Conservation (phyloP, 441 rosid genomes). For the Jatropha multifida region DNA sequence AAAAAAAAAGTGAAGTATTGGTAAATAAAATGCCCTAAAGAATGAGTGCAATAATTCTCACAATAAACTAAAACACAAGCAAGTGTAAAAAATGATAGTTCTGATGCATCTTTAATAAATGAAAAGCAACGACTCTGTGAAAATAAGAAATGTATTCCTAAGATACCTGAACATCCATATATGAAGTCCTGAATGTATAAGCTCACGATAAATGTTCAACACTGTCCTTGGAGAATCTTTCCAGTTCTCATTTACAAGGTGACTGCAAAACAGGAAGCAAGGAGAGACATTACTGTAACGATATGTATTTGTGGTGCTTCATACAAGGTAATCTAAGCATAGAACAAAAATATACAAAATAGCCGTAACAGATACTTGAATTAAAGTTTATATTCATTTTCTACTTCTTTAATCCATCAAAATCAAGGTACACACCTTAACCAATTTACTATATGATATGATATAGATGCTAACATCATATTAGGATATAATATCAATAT, state of each 20-base stretch:
- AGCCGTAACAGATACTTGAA: neutral
- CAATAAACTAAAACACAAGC: neutral
- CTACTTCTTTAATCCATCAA: neutral
- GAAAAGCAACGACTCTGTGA: neutral
- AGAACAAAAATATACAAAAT: neutral
- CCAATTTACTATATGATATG: too few relatives aligned
- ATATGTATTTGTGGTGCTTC: neutral
- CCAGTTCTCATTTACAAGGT: conserved; percentile 50
- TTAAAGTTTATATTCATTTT: neutral
- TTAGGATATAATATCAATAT: neutral
- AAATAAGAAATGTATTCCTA: too few relatives aligned
- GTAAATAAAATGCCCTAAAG: neutral
- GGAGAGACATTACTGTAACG: neutral
- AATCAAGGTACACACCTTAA: neutral
- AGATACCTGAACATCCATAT: conserved; percentile 91
- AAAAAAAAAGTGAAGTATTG: neutral
- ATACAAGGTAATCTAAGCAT: conserved; percentile 1
- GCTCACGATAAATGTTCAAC: conserved; percentile 75
- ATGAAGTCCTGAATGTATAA: conserved; percentile 68
- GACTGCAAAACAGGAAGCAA: conserved; percentile 42
- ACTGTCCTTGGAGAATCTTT: conserved; percentile 64
- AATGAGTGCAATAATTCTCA: neutral
- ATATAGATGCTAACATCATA: too few relatives aligned
- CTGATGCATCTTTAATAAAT: neutral
- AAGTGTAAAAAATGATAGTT: neutral